Evolutionary conservation across 768 basidiomycete species (phyloP), one percentile per base, ranked within the genome.

Genomic region (Jaapia argillacea): DNA sequence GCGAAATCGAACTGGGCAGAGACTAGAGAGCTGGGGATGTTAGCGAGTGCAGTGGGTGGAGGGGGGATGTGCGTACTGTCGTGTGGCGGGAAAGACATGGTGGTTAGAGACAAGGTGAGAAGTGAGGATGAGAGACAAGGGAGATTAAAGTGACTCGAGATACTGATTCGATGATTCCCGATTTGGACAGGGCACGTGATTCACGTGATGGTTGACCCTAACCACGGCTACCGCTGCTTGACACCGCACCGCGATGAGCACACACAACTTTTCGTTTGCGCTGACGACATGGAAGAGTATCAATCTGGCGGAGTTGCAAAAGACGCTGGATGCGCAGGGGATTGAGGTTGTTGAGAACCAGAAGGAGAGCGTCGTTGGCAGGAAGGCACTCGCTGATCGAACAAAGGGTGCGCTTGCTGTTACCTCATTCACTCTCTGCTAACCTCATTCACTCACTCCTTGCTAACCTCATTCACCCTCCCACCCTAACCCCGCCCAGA

Each of bases 331-430:
- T 63, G 69, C 74, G 4, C 94, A 97, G 48, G 93, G 92, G 3
- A 73, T 97, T 25, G 93, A 98, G 63, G 72, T 99, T 12, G 93
- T 99, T 18, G 92, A 98, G 71, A 93, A 93, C 65, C 93, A 97
- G 71, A 99, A 97, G 68, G 94, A 98, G 68, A 90, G 86, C 51
- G 73, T 97, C 36, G 72, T 99, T 2, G 92, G 92, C 6, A 75
- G 96, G 35, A 99, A 97, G 63, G 85, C 81, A 43, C 71, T 99
- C 18, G 89, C 94, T 1, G 96, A 98, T 66, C 84, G 86, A 60
- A 99, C 96, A 0, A 88, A 94, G 70, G 94, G 94, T 87, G n/a
- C n/a, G 60, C n/a, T n/a, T 33, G 28, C 28, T 10, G 28, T 16
- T 16, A 33, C n/a, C n/a, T n/a, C n/a, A n/a, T n/a, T n/a, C n/a